Percentiles rank a stretch among this genome's conserved stretches.
These are phyloP conservation scores for Lindgomyces ingoldianus DNA, from an alignment of 495 filamentous ascomycete genomes.

Conservation along the genomic window DNA sequence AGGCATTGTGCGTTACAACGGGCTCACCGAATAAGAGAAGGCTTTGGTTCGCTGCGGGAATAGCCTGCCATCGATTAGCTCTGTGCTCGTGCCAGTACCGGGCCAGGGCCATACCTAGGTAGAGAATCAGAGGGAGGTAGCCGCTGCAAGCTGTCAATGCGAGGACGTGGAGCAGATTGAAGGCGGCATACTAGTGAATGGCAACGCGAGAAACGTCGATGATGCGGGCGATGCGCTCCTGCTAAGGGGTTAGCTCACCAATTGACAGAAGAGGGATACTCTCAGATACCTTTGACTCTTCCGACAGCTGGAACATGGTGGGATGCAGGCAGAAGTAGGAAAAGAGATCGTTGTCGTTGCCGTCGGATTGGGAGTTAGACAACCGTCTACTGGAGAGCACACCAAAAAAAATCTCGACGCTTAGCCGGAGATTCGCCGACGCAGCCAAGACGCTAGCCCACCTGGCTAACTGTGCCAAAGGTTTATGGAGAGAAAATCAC, in stretches of 20 bases:
- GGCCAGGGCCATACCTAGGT: conserved; percentile 69
- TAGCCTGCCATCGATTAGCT: conserved; percentile 62
- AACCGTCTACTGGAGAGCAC: too few relatives aligned
- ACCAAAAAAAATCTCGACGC: not conserved
- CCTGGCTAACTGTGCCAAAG: too few relatives aligned
- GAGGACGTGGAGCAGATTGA: conserved; percentile 5
- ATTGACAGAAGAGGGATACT: not conserved
- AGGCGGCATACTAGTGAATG: conserved; percentile 82
- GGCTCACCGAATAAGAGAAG: conserved; percentile 82
- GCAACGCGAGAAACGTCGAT: conserved; percentile 92
- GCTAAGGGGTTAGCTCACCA: not conserved
- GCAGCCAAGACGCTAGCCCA: not conserved
- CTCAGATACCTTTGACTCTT: conserved; percentile 83
- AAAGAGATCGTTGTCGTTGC: not conserved
- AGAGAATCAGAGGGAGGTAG: conserved; percentile 94
- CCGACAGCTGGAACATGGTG: conserved; percentile 71
- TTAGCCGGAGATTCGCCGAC: not conserved
- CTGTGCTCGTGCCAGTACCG: too few relatives aligned
- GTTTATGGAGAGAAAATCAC: too few relatives aligned
- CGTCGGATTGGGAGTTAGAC: not conserved
- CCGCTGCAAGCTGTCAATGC: conserved; percentile 61
- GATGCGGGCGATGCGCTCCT: conserved; percentile 96
- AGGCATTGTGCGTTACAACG: not conserved
- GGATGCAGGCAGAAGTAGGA: not conserved
- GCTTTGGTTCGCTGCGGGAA: conserved; percentile 86